Base-by-base conservation (phyloP, 1,284 basidiomycete genomes). In the Tilletiaria anomala region DNA sequence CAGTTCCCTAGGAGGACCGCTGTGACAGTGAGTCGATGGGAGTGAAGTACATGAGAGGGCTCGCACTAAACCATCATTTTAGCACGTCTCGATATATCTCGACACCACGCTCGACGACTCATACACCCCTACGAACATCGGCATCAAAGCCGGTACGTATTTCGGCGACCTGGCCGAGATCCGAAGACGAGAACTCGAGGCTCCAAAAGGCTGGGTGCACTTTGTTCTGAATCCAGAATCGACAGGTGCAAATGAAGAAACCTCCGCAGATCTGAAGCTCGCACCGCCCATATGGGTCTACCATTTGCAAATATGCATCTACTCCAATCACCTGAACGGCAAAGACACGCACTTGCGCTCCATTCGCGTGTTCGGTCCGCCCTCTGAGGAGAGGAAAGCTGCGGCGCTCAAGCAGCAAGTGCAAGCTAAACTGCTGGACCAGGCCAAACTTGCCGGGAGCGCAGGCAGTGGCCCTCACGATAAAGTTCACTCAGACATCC, bases 291-390 rank as follows among this genome's bases (percentile, higher is more conserved):
- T 96, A 10, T 78, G 82, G 50, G 83, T 84, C 2, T 89, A 91
- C 65, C 77, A 93, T 10, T 69, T 99, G 4, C 88, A 96, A 60
- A 74, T 97, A 22, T 80, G 89, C 45, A 78, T 99, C 41, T 73
- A 88, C 16, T 80, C 83, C 16, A 97, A 97, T 63, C 88, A 97
- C 62, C 81, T 93, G 75, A 94, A 91, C 56, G 93, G 93, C 3
- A 97, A 97, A 67, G 93, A 99, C 69, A 97, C 93, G 6, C 93
- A 97, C 69, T 82, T 97, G 12, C 78, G 93, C 15, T 86, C 88
- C 1, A 68, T 97, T 32, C 78, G 76, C 40, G 76, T 96, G 17
- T 78, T 87, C 47, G 91, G 88, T 0, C 83, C 87, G 26, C 39
- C 45, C 5, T n/a, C n/a, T 29, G 10, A n/a, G n/a, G n/a, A n/a